phyloP scores from a whole-genome alignment of 192 early-diverging fungal genomes.

The Chytriomyces sp. region DNA sequence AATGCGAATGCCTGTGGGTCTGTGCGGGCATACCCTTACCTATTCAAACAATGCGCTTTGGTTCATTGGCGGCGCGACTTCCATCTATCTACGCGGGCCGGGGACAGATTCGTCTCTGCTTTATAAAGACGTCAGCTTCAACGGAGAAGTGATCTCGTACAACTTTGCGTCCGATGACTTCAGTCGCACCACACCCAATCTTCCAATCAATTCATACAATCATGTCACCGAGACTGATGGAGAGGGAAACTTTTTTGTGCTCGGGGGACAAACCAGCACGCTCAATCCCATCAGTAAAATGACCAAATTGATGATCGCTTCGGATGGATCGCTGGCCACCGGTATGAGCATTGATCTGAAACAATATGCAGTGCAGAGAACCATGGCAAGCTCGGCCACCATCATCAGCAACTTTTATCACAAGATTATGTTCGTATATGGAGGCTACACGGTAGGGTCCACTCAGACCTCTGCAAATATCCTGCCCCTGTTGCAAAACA shows the following conservation, averaged over 20 bases:
- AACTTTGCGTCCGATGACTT: neutral
- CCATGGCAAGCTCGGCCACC: neutral
- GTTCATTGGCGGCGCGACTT: conserved; percentile 22
- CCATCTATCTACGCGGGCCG: conserved; percentile 1
- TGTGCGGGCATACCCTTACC: conserved; percentile 31
- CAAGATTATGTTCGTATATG: conserved; percentile 20
- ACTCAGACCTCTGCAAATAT: neutral
- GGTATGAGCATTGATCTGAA: neutral
- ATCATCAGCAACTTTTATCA: conserved; percentile 23
- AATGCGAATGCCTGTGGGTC: conserved; percentile 18
- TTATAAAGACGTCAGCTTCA: neutral
- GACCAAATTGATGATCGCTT: too few relatives aligned
- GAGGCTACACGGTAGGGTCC: conserved; percentile 4
- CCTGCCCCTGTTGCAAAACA: neutral
- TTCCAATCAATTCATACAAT: conserved; percentile 1
- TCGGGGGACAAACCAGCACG: conserved; percentile 13
- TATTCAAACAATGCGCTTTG: neutral
- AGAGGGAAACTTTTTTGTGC: neutral
- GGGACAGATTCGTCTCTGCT: neutral
- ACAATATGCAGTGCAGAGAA: neutral
- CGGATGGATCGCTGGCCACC: neutral
- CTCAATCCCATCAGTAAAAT: conserved; percentile 1
- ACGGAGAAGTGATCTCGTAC: neutral
- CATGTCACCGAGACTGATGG: conserved; percentile 18
- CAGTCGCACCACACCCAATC: neutral